Base-by-base conservation (phyloP, 768 basidiomycete species). In the Bullera alba region DNA sequence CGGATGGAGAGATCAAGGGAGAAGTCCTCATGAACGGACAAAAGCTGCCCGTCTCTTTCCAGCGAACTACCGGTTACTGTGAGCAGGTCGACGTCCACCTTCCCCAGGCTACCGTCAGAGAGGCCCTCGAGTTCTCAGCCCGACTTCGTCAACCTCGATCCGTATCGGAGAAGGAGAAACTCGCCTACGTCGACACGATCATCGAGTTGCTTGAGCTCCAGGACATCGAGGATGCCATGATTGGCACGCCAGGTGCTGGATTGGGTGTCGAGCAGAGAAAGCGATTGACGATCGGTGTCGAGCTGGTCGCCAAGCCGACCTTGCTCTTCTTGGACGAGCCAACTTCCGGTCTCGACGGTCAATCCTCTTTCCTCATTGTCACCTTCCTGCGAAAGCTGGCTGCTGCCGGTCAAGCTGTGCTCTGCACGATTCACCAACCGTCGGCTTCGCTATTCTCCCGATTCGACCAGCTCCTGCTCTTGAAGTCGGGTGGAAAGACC, bases 241-340 rank as follows among this genome's bases (percentile, higher is more conserved):
- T 90, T 56, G 87, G 86, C 14, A 54, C 54, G 3, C 58, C 61
- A 14, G 67, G 67, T n/a, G 57, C 55, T 0, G 64, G 67, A 5
- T 37, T 69, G 1, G 61, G 62, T 35, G 57, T 69, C 22, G 67
- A 69, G 45, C 67, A 65, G 52, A 54, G 64, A 29, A 69, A 69
- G 48, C 58, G 64, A 29, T 38, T 69, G 25, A 69, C 67, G 2
- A 66, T 69, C 37, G 67, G 67, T 42, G 67, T 69, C 8, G 68
- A 70, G 48, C 60, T 70, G 7, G 68, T 67, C 44, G 58, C 57
- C 56, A 67, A 67, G 46, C 67, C 68, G 42, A 5, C 34, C 54
- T 17, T 92, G 0, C 77, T 91, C n/a, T 91, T 92, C 76, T 73
- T 89, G 39, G 88, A 91, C 60, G 87, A 91, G 66, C 89, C 89